Conservation (phyloP, 805 yeast species). For the Kurtzmaniella fragi region DNA sequence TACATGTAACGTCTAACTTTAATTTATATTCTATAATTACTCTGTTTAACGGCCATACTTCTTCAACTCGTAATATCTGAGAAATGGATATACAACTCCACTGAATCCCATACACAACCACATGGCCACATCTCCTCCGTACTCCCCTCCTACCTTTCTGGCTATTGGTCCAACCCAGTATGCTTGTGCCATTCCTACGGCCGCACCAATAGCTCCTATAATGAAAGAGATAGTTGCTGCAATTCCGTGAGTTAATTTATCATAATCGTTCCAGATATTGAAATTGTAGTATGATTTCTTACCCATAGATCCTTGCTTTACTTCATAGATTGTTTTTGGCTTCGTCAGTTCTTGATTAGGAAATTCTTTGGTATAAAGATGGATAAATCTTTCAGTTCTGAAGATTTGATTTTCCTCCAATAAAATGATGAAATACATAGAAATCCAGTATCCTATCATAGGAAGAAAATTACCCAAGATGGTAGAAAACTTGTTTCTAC, state of each 20-base stretch:
- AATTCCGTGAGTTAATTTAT: constrained; percentile 58
- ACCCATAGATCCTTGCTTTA: background rate
- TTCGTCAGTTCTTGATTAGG: constrained; percentile 9
- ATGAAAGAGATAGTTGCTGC: constrained; percentile 67
- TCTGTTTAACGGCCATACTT: constrained; percentile 31
- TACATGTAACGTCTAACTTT: no score
- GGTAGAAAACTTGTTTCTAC: constrained; percentile 64
- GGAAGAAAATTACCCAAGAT: constrained; percentile 81
- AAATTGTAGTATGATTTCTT: constrained; percentile 60
- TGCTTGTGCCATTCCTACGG: constrained; percentile 82
- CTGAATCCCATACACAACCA: constrained; percentile 73
- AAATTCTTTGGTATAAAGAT: constrained; percentile 29
- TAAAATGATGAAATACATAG: constrained; percentile 69
- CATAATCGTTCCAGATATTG: constrained; percentile 64
- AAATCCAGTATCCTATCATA: constrained; percentile 89
- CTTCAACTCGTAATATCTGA: constrained; percentile 63
- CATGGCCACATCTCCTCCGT: constrained; percentile 79
- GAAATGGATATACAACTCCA: constrained; percentile 55
- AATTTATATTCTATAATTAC: no score
- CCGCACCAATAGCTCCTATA: constrained; percentile 76
- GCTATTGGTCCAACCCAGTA: constrained; percentile 82
- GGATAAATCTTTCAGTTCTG: constrained; percentile 42
- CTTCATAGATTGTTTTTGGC: constrained; percentile 1
- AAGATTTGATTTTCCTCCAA: constrained; percentile 71
- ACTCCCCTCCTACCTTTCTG: constrained; percentile 48